phyloP scores from a whole-genome alignment of 495 filamentous ascomycete genomes.

The Xylaria scruposa region DNA sequence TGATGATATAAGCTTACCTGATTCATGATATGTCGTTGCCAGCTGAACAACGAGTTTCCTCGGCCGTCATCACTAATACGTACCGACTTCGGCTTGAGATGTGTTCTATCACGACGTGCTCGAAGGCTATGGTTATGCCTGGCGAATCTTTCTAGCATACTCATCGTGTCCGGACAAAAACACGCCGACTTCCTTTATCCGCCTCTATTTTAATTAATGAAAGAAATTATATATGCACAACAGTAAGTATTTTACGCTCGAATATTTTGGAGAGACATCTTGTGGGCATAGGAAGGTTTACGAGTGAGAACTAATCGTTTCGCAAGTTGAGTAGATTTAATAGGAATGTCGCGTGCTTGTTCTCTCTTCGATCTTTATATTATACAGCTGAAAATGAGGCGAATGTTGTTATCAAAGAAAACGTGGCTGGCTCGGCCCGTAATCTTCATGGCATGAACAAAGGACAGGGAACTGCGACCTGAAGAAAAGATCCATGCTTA shows the following conservation, averaged over 20 bases:
- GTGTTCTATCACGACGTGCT: constrained; percentile 24
- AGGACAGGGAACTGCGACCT: constrained; percentile 17
- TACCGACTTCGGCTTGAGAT: constrained; percentile 31
- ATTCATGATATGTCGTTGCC: constrained; percentile 33
- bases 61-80: constrained; percentile 29
- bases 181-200: background rate
- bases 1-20: constrained; percentile 34
- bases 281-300: background rate
- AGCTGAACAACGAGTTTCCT: constrained; percentile 28
- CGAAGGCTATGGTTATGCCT: constrained; percentile 32
- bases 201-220: background rate
- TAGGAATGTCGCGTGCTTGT: background rate
- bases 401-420: background rate
- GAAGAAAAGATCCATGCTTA: background rate
- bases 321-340: background rate
- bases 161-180: constrained; percentile 21
- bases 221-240: background rate
- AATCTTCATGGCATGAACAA: constrained; percentile 10
- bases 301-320: background rate
- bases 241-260: background rate
- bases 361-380: background rate
- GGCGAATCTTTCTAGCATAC: constrained; percentile 36
- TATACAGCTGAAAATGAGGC: background rate
- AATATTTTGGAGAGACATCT: background rate
- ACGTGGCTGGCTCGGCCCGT: background rate